Conservation (phyloP, 2,329 filamentous ascomycete species). For the Penicillium sp. region DNA sequence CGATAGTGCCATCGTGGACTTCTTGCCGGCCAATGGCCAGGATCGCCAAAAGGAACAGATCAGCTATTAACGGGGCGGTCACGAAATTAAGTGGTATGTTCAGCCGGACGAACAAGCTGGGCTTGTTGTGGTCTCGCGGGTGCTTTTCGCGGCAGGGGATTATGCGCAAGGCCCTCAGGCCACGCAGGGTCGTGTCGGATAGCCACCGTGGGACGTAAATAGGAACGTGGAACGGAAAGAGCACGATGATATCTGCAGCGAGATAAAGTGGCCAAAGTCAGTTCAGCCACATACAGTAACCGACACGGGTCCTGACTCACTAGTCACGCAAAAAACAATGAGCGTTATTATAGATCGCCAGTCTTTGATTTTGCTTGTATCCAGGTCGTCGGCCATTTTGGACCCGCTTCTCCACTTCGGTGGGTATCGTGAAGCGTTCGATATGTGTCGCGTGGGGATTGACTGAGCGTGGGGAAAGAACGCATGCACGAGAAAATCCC, state of each 20-base stretch:
- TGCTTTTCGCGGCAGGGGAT: constrained; percentile 45
- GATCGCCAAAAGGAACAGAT: constrained; percentile 69
- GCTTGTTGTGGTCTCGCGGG: constrained; percentile 24
- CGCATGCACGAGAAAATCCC: background rate
- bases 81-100: constrained; percentile 67
- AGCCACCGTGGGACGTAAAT: constrained; percentile 57
- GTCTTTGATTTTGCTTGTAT: constrained; percentile 57
- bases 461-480: background rate
- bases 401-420: background rate
- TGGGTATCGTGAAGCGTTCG: no score
- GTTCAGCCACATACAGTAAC: background rate
- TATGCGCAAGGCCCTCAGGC: constrained; percentile 51
- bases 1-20: constrained; percentile 67
- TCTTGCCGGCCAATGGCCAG: constrained; percentile 64
- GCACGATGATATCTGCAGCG: constrained; percentile 62
- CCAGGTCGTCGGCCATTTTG: constrained; percentile 37
- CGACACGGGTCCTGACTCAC: constrained; percentile 49
- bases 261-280: constrained; percentile 2
- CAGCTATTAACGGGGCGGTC: constrained; percentile 68
- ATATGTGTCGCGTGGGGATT: no score
- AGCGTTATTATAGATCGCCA: constrained; percentile 72
- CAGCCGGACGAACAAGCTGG: constrained; percentile 49
- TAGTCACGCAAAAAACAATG: constrained; percentile 66
- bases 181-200: constrained; percentile 46
- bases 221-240: constrained; percentile 67